These are phyloP conservation scores for Irpex sp. DNA, from an alignment of 1,284 basidiomycete genomes.

Conservation along the genomic window DNA sequence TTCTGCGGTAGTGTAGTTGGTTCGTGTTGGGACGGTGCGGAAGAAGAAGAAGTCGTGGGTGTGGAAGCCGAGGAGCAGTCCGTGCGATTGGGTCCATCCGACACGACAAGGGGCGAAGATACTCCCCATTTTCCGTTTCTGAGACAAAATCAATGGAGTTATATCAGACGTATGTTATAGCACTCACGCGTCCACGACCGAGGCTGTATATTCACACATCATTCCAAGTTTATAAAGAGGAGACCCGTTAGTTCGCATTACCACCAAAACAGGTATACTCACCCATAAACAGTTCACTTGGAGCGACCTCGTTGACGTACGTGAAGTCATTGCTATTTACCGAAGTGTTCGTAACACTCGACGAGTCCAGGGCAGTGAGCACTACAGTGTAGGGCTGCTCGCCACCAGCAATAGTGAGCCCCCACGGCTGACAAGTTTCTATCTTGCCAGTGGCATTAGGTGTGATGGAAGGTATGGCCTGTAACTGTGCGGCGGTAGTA, in stretches of 20 bases:
- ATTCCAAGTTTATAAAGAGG: background rate
- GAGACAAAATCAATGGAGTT: background rate
- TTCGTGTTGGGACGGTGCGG: conserved; percentile 12
- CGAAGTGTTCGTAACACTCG: conserved; percentile 41
- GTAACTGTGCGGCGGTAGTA: background rate
- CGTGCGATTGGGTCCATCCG: conserved; percentile 16
- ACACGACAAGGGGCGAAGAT: conserved; percentile 16
- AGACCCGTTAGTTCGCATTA: background rate
- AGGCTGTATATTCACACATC: conserved; percentile 21
- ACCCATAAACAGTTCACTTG: conserved; percentile 39
- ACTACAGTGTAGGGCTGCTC: conserved; percentile 44
- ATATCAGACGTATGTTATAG: background rate
- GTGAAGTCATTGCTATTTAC: conserved; percentile 38
- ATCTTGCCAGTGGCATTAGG: conserved; percentile 40
- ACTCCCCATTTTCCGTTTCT: conserved; percentile 26
- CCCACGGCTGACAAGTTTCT: conserved; percentile 46
- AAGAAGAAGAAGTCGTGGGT: conserved; percentile 12
- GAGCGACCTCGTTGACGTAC: conserved; percentile 44
- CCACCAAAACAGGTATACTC: conserved; percentile 16
- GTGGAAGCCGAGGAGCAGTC: conserved; percentile 15
- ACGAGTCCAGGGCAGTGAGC: conserved; percentile 36
- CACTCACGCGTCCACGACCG: conserved; percentile 38
- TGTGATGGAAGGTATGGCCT: conserved; percentile 11
- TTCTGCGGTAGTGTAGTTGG: conserved; percentile 7
- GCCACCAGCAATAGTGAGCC: conserved; percentile 42